Conservation (phyloP, 108 stramenopile species). For the Thalassiosira profunda region DNA sequence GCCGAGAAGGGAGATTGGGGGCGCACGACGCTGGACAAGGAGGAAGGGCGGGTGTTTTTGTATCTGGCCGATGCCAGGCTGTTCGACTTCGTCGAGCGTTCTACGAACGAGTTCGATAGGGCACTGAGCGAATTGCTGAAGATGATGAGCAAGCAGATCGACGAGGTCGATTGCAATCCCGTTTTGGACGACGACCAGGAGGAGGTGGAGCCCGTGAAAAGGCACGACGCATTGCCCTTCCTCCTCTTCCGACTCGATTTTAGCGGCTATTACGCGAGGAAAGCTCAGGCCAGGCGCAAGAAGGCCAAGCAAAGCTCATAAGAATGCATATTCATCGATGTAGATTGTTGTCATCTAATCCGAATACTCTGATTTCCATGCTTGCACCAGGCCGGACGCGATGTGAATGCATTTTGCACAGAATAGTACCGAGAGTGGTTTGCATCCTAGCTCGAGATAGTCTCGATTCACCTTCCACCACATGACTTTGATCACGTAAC, state of each 20-base stretch:
- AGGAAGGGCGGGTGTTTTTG: slow-evolving; percentile 72
- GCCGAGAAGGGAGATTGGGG: slow-evolving; percentile 83
- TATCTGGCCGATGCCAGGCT: slow-evolving; percentile 67
- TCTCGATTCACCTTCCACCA: slow-evolving; percentile 27
- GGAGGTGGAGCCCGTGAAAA: slow-evolving; percentile 5
- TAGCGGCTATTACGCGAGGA: slow-evolving; percentile 74
- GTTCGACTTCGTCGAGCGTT: slow-evolving; percentile 55
- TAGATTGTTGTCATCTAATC: too few relatives aligned
- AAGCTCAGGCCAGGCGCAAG: slow-evolving; percentile 17
- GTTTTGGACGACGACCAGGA: slow-evolving; percentile 24
- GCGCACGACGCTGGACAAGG: slow-evolving; percentile 59
- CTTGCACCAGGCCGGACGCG: not conserved
- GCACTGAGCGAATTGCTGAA: slow-evolving; percentile 56
- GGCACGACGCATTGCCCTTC: slow-evolving; percentile 73
- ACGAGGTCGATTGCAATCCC: slow-evolving; percentile 47
- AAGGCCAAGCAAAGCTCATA: too few relatives aligned
- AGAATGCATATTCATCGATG: too few relatives aligned
- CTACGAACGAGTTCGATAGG: slow-evolving; percentile 62
- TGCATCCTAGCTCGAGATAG: slow-evolving; percentile 13
- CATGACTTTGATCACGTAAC: slow-evolving; percentile 8
- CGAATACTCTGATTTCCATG: too few relatives aligned
- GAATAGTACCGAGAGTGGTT: slow-evolving; percentile 9
- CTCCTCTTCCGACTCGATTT: slow-evolving; percentile 88
- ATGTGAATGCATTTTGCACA: slow-evolving; percentile 9
- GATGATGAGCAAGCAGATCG: slow-evolving; percentile 56